Conservation (phyloP, 2,329 filamentous ascomycete species). For the Monosporascus sp. region DNA sequence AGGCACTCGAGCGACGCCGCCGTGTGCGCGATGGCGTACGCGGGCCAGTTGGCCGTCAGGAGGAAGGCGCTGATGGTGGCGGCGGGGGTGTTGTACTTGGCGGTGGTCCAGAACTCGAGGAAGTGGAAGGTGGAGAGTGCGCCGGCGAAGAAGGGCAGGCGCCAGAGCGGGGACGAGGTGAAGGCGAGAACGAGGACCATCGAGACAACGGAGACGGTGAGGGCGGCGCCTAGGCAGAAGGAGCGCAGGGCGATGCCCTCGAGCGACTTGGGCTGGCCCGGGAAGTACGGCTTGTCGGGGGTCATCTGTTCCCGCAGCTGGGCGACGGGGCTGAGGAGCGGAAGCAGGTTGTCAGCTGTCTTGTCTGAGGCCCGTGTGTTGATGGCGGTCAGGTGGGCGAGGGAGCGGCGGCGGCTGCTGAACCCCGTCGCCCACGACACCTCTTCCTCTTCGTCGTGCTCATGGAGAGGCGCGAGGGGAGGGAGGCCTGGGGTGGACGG, state of each 20-base stretch:
- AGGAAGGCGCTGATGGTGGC: conserved; percentile 75
- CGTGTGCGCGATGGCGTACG: conserved; percentile 78
- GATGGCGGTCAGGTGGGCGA: conserved; percentile 15
- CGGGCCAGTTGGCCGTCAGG: conserved; percentile 75
- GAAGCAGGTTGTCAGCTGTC: conserved; percentile 23
- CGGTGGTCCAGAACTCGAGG: conserved; percentile 91
- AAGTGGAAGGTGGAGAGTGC: conserved; percentile 84
- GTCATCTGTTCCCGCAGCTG: conserved; percentile 19
- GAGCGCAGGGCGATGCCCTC: conserved; percentile 55
- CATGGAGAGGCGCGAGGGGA: conserved; percentile 11
- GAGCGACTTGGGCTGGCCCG: conserved; percentile 50
- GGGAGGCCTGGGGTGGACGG: conserved; percentile 4
- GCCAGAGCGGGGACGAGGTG: conserved; percentile 50
- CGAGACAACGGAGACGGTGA: conserved; percentile 32
- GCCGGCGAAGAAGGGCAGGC: conserved; percentile 60
- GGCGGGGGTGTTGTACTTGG: conserved; percentile 71
- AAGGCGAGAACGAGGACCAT: conserved; percentile 29
- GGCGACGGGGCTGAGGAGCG: conserved; percentile 28
- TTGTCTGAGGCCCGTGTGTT: conserved; percentile 10
- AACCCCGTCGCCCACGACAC: conserved; percentile 21
- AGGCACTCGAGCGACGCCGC: conserved; percentile 70
- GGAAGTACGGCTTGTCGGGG: conserved; percentile 36
- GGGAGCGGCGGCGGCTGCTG: conserved; percentile 16
- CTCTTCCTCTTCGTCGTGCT: conserved; percentile 17
- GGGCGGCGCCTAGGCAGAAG: conserved; percentile 46